Percentiles rank a stretch among this genome's conserved stretches.
These are phyloP conservation scores for Fusarium duplospermum DNA, from an alignment of 2,329 filamentous ascomycete species.

Conservation along the genomic window DNA sequence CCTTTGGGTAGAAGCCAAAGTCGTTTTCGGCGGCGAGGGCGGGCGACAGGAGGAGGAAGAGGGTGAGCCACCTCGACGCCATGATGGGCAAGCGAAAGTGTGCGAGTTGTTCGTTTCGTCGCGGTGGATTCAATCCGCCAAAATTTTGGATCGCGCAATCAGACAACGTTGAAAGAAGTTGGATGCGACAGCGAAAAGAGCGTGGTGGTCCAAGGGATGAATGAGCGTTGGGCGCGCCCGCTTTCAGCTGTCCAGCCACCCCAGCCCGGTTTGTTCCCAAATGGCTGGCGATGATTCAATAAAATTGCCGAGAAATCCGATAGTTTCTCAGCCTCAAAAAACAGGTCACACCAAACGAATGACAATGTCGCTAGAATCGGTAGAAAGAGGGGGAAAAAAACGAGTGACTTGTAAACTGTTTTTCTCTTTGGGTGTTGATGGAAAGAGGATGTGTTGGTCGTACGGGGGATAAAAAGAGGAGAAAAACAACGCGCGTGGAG, in stretches of 20 bases:
- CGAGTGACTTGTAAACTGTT: slow-evolving; percentile 4
- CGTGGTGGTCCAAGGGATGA: not conserved
- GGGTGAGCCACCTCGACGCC: slow-evolving; percentile 46
- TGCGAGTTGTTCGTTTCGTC: not conserved
- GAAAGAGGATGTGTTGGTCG: not conserved
- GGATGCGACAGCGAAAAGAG: not conserved
- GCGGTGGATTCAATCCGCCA: not conserved
- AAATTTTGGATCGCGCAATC: not conserved
- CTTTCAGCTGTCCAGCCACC: slow-evolving; percentile 33
- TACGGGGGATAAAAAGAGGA: not conserved
- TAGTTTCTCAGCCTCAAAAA: slow-evolving; percentile 1
- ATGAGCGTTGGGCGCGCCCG: slow-evolving; percentile 1
- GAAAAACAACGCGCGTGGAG: not conserved
- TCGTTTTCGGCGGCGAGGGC: slow-evolving; percentile 43
- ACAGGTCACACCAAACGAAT: slow-evolving; percentile 11
- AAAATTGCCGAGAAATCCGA: not conserved
- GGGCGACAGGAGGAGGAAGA: slow-evolving; percentile 44
- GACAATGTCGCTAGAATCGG: not conserved
- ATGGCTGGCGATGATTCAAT: slow-evolving; percentile 4
- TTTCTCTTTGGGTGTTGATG: not conserved
- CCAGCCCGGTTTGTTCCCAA: slow-evolving; percentile 7
- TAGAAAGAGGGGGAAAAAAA: not conserved
- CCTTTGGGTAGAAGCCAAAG: slow-evolving; percentile 50
- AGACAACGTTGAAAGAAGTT: not conserved
- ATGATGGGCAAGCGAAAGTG: slow-evolving; percentile 30